Base-by-base conservation (phyloP, 2,329 filamentous ascomycete species). In the Nothophoma quercina region DNA sequence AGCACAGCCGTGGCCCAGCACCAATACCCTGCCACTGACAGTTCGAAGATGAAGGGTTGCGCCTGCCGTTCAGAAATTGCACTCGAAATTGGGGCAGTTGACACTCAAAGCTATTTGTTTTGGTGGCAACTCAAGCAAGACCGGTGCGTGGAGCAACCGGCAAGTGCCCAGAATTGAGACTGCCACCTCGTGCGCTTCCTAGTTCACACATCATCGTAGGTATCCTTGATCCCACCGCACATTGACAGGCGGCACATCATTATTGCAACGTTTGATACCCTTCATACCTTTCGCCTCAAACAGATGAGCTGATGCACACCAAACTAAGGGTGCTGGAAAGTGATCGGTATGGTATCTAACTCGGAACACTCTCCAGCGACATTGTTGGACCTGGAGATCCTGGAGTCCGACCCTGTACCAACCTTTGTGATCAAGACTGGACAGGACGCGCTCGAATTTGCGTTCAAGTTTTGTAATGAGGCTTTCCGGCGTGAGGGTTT, bases 391-490 rank as follows among this genome's bases (percentile, higher is more conserved):
- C 43, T 68, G 15, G 67, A 67, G 6, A 34, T 49, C 8, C 45
- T 70, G 19, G 64, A 71, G 38, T 49, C 35, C 7, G 66, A 70
- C 25, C 51, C 47, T 3, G 30, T 42, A 15, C 67, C 69, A 12
- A 61, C 55, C 0, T 72, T 70, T 43, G 48, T 71, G 18, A 52
- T 70, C 13, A 62, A 39, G 29, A 56, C 55, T 7, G 44, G 51
- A 1, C 29, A 49, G 7, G 28, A 25, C 7, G 52, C 56, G 1
- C 43, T 64, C 1, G 33, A 36, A 0, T 69, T 69, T 16, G 59
- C 64, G 0, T 28, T 69, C 6, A 18, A 62, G 2, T 69, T 62
- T 32, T 55, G 56, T 32, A 72, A 71, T 29, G 58, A 63, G 18
- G 51, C 59, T 0, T 68, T 71, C 9, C 63, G 64, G 7, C 40